phyloP scores from a whole-genome alignment of 2,329 filamentous ascomycete genomes.

The Periconia macrospinosa region DNA sequence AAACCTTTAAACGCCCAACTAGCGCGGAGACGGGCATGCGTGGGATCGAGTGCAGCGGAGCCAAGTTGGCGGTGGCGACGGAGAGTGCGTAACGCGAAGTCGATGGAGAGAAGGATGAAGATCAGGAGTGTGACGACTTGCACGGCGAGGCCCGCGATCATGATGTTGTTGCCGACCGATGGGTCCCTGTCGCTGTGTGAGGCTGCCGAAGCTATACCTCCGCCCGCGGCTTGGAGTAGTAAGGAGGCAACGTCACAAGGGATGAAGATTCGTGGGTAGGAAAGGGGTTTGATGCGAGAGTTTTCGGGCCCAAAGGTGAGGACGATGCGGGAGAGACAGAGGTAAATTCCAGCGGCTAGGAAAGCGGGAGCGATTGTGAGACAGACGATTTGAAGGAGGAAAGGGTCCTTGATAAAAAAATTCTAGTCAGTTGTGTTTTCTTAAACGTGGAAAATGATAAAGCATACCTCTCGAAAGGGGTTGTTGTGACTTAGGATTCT shows the following conservation, averaged over 20 bases:
- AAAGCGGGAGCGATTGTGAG: conserved; percentile 59
- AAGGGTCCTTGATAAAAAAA: conserved; percentile 57
- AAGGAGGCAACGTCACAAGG: conserved; percentile 52
- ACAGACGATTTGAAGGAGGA: conserved; percentile 69
- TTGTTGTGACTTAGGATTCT: conserved; percentile 61
- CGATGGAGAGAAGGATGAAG: conserved; percentile 46
- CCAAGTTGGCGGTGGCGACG: conserved; percentile 23
- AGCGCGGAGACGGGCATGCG: conserved; percentile 24
- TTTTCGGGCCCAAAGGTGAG: conserved; percentile 42
- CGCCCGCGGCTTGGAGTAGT: conserved; percentile 48
- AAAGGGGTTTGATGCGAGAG: conserved; percentile 47
- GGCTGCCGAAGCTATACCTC: conserved; percentile 44
- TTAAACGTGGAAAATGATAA: neutral
- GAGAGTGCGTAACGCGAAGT: conserved; percentile 41
- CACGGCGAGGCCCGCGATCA: conserved; percentile 49
- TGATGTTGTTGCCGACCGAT: conserved; percentile 46
- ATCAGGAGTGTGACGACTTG: conserved; percentile 49
- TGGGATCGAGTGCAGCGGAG: conserved; percentile 24
- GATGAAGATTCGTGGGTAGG: conserved; percentile 57
- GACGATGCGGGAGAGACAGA: conserved; percentile 56
- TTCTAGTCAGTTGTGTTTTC: conserved; percentile 11
- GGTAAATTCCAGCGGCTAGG: conserved; percentile 66
- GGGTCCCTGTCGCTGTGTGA: conserved; percentile 34
- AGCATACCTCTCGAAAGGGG: conserved; percentile 53
- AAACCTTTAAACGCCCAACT: conserved; percentile 57